Evolutionary conservation across 2,329 filamentous ascomycete species (phyloP), one percentile per base, ranked within the genome.

Genomic region (Alternaria postmessia): DNA sequence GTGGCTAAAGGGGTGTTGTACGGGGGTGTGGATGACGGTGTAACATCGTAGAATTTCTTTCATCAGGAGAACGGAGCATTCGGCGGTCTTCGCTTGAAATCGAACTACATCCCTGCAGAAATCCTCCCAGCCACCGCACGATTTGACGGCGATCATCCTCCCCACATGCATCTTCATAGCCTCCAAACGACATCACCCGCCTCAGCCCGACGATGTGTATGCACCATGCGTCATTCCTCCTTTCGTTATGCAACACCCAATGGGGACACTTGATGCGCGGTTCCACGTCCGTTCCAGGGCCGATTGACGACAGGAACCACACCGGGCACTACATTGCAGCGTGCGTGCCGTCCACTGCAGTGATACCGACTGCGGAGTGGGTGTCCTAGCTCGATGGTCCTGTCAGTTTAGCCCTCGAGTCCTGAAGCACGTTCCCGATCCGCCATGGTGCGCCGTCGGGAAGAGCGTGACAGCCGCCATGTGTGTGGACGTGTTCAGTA

Each of bases 31-130:
- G 60, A 54, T 65, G 61, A 64, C 64, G 59, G 75, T 75, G 72
- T 68, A 74, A 74, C 72, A 64, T 75, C 67, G 73, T 76, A 74
- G 74, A 74, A 72, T 72, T 72, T 70, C 67, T 54, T 62, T 69
- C 67, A 61, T 58, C 51, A 62, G 57, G 56, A 63, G 57, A 57
- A 63, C 57, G 56, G 66, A 44, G 64, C 66, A 61, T 41, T 55
- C 42, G 57, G 65, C 62, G 71, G 67, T 57, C 68, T 58, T 61
- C 38, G 61, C 62, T 52, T 42, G 48, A 36, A 51, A 36, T 49
- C 28, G 42, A 38, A 14, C 41, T 11, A 30, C 41, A 63, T 63
- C 68, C 68, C 58, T 62, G 69, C 59, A 62, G 61, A 67, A 70
- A 69, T 68, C 46, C 64, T 61, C 65, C 72, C 72, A 74, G 71